Base-by-base conservation (phyloP, 1,284 basidiomycete species). In the Cystobasidiaceae sp. region DNA sequence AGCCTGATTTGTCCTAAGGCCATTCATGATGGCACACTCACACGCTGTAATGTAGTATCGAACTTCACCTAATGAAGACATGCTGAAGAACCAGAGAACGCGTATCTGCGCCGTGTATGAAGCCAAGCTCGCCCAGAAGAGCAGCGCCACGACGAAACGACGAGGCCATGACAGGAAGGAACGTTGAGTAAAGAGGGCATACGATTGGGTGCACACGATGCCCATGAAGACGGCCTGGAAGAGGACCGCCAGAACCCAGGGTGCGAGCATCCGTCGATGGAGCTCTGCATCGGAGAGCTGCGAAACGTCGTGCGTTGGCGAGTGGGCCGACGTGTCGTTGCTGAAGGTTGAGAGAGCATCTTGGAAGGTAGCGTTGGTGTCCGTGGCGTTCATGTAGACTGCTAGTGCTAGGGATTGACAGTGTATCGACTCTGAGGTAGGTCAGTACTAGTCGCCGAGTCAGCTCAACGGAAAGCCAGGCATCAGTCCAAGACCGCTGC, bases 1-100 rank as follows among this genome's bases (percentile, higher is more conserved):
- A n/a, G n/a, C n/a, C n/a, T n/a, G n/a, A n/a, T n/a, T n/a, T n/a
- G n/a, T n/a, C n/a, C n/a, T n/a, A n/a, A n/a, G n/a, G n/a, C n/a
- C n/a, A n/a, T n/a, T n/a, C n/a, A n/a, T n/a, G n/a, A n/a, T n/a
- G n/a, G n/a, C n/a, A n/a, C 8, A 13, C 51, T 28, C n/a, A 55
- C 51, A 41, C 43, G 15, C 11, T 15, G 17, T 19, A 8, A 55
- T 55, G 1, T 39, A 13, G 23, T 39, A 41, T n/a, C 19, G 33
- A 17, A 55, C 21, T 15, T 55, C 51, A 6, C 51, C 51, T 1
- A 55, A 39, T 11, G 34, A 55, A 8, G 51, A 55, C 51, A 55
- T 55, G 13, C 51, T 55, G 51, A 55, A 55, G 30, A n/a, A 55
- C 51, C 51, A 55, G 5, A 52, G 34, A 11, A 32, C 33, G 30